Conservation (phyloP, 176 grass and related monocot species). For the Carex littledalei region DNA sequence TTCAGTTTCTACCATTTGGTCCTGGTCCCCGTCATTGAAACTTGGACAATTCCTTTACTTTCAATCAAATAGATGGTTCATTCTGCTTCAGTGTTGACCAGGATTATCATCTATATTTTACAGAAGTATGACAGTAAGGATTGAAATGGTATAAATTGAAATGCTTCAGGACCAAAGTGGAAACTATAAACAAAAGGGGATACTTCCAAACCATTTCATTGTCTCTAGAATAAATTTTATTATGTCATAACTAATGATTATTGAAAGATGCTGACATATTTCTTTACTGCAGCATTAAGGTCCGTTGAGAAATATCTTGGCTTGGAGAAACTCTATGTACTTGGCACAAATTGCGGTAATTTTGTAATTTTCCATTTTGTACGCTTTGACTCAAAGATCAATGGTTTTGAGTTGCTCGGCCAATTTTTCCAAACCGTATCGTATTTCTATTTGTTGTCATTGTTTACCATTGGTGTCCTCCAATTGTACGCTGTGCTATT, state of each 20-base stretch:
- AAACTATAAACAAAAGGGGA: neutral
- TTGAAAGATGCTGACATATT: slow-evolving; percentile 39
- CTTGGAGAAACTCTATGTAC: slow-evolving; percentile 98
- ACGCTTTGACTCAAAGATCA: neutral
- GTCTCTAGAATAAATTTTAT: neutral
- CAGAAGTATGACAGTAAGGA: neutral
- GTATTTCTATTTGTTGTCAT: neutral
- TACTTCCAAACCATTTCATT: neutral
- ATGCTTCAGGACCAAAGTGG: neutral
- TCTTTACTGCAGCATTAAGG: slow-evolving; percentile 66
- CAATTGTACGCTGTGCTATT: neutral
- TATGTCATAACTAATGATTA: slow-evolving; percentile 33
- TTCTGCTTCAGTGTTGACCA: neutral
- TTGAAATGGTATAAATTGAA: neutral
- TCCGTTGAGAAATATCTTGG: slow-evolving; percentile 91
- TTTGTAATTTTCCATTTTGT: slow-evolving; percentile 11
- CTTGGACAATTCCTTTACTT: neutral
- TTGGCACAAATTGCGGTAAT: slow-evolving; percentile 96
- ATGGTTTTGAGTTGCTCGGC: neutral
- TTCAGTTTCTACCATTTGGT: neutral
- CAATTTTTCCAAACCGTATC: neutral
- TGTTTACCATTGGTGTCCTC: neutral
- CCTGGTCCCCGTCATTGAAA: neutral
- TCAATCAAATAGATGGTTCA: neutral
- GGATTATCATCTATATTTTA: neutral